Conservation (phyloP, 352 stramenopile genomes). For the Globisporangium canariense region DNA sequence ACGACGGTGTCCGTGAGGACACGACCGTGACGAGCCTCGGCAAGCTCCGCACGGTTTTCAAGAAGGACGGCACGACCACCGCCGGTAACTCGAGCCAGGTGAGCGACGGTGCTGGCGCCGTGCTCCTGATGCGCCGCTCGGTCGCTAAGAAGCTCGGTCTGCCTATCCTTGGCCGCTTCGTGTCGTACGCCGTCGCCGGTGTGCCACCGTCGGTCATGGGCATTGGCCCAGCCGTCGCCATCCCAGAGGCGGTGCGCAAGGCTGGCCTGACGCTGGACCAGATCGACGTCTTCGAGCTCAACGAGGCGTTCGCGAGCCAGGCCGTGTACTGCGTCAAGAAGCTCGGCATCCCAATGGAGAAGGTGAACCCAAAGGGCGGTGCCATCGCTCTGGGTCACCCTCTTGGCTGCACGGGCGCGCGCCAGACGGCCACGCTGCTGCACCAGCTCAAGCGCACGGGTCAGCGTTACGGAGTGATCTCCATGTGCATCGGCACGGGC, state of each 20-base stretch:
- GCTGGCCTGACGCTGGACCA: constrained; percentile 61
- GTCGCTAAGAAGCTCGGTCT: constrained; percentile 80
- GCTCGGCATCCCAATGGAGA: constrained; percentile 69
- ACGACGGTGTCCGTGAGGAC: constrained; percentile 65
- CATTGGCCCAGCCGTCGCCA: constrained; percentile 78
- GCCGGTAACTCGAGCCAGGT: constrained; percentile 87
- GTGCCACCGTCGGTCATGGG: constrained; percentile 88
- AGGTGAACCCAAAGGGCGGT: constrained; percentile 89
- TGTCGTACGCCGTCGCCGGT: constrained; percentile 80
- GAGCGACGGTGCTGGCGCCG: constrained; percentile 84
- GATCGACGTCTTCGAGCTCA: constrained; percentile 91
- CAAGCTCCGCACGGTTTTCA: constrained; percentile 81
- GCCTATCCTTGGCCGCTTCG: constrained; percentile 80
- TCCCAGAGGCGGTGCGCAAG: constrained; percentile 73
- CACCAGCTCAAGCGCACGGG: constrained; percentile 89
- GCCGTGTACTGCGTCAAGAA: constrained; percentile 81
- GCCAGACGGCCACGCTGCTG: constrained; percentile 90
- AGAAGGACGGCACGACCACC: constrained; percentile 74
- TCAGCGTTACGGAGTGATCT: constrained; percentile 86
- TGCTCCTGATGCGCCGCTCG: constrained; percentile 83
- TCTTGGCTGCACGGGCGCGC: constrained; percentile 86
- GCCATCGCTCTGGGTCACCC: constrained; percentile 90
- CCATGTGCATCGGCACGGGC: constrained; percentile 95
- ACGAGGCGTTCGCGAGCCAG: constrained; percentile 90
- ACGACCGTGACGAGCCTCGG: constrained; percentile 65